Evolutionary conservation across 2,329 filamentous ascomycete genomes (phyloP).

Genomic region (Aaosphaeria pasadenensis): DNA sequence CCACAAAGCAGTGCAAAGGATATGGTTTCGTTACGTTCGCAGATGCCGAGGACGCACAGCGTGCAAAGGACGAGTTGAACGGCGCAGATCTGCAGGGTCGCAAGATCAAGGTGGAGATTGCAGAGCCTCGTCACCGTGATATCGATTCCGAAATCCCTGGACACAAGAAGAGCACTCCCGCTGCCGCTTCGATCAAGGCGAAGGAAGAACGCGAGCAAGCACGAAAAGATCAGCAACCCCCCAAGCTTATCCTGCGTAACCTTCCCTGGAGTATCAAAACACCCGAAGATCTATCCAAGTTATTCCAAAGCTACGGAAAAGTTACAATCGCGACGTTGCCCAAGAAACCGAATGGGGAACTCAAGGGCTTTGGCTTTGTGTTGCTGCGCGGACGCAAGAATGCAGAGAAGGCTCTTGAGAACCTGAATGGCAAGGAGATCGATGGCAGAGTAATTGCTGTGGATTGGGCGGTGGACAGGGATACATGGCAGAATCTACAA

Average conservation of each 20-base stretch:
- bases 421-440: conserved; percentile 83
- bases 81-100: conserved; percentile 74
- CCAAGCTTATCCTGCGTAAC: conserved; percentile 88
- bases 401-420: conserved; percentile 81
- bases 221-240: conserved; percentile 63
- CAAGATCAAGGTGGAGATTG: conserved; percentile 81
- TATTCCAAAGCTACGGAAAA: conserved; percentile 88
- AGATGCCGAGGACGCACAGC: conserved; percentile 83
- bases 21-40: conserved; percentile 98
- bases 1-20: conserved; percentile 83
- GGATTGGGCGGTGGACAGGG: conserved; percentile 94
- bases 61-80: conserved; percentile 78
- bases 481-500: conserved; percentile 69
- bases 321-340: conserved; percentile 85
- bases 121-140: conserved; percentile 77
- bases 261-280: conserved; percentile 94
- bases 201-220: conserved; percentile 68
- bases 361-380: conserved; percentile 91
- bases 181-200: conserved; percentile 45
- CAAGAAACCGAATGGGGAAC: conserved; percentile 62
- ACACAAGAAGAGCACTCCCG: conserved; percentile 40
- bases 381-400: conserved; percentile 85
- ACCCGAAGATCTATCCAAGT: conserved; percentile 70
- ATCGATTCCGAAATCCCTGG: conserved; percentile 21
- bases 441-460: conserved; percentile 88